Percentiles rank a stretch among this genome's conserved stretches.
Evolutionary conservation across 805 yeast genomes (phyloP).

Genomic region (Cyberlindnera maclurae): DNA sequence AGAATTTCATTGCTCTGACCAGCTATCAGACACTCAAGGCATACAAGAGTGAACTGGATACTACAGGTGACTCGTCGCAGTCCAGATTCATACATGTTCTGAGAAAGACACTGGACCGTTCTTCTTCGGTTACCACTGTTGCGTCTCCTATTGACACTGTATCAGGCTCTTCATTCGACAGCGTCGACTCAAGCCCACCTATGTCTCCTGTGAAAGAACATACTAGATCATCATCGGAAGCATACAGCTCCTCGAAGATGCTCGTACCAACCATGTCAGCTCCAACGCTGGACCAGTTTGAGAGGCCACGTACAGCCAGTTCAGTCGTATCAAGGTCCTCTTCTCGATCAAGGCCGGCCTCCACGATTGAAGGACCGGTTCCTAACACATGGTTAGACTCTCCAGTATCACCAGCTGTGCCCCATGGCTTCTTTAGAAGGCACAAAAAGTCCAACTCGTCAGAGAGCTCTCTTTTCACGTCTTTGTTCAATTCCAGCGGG

Average conservation of each 20-base stretch:
- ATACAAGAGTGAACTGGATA: conserved; percentile 32
- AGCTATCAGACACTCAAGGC: conserved; percentile 55
- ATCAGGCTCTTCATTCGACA: conserved; percentile 17
- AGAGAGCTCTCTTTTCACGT: conserved; percentile 39
- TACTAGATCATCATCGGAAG: conserved; percentile 26
- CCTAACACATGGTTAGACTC: conserved; percentile 23
- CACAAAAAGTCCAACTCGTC: conserved; percentile 60
- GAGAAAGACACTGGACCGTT: conserved; percentile 33
- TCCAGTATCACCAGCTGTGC: conserved; percentile 29
- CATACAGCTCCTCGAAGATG: conserved; percentile 8
- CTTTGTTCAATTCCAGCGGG: conserved; percentile 32
- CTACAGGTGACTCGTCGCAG: conserved; percentile 44
- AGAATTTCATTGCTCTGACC: conserved; percentile 56
- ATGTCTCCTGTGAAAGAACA: conserved; percentile 4
- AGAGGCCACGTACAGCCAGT: too few relatives aligned
- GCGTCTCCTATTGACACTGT: conserved; percentile 12
- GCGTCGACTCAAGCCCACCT: conserved; percentile 17
- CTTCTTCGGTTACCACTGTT: conserved; percentile 16
- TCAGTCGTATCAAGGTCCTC: conserved; percentile 1
- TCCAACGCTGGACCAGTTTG: conserved; percentile 18
- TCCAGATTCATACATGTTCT: conserved; percentile 49
- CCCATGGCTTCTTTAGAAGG: conserved; percentile 48
- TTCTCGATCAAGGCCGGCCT: conserved; percentile 26
- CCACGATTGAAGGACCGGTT: conserved; percentile 30
- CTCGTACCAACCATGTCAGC: conserved; percentile 32